These are phyloP conservation scores for Talaromyces atroroseus DNA, from an alignment of 2,329 filamentous ascomycete species.

Conservation along the genomic window DNA sequence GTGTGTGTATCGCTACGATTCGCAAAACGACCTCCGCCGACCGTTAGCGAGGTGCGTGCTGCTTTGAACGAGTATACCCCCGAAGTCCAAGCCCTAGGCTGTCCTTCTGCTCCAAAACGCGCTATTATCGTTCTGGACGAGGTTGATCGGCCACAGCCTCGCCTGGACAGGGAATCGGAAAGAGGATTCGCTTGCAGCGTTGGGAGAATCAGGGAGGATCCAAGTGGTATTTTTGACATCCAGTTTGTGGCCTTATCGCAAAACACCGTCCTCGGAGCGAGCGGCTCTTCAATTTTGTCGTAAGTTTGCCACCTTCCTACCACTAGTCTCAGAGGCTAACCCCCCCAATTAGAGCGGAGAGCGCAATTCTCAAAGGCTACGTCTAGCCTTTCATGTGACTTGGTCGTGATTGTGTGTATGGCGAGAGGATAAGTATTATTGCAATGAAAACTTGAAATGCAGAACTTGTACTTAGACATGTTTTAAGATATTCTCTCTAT, in stretches of 20 bases:
- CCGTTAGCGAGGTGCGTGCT: slow-evolving; percentile 5
- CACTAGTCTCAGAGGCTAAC: too few relatives aligned
- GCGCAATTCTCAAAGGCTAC: too few relatives aligned
- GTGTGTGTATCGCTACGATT: slow-evolving; percentile 15
- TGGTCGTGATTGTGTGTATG: too few relatives aligned
- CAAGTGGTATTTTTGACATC: slow-evolving; percentile 49
- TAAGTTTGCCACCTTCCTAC: too few relatives aligned
- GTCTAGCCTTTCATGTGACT: too few relatives aligned
- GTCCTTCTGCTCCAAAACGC: slow-evolving; percentile 14
- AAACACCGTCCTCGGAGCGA: slow-evolving; percentile 51
- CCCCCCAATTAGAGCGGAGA: too few relatives aligned
- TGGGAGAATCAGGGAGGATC: slow-evolving; percentile 38
- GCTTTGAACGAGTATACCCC: slow-evolving; percentile 15
- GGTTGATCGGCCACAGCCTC: slow-evolving; percentile 16
- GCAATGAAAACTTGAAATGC: too few relatives aligned
- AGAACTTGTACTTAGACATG: too few relatives aligned
- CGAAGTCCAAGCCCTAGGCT: slow-evolving; percentile 14
- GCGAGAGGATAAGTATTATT: too few relatives aligned
- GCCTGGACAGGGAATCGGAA: slow-evolving; percentile 13
- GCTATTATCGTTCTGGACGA: slow-evolving; percentile 16
- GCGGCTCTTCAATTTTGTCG: slow-evolving; percentile 26
- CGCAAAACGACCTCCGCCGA: slow-evolving; percentile 12
- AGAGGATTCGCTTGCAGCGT: slow-evolving; percentile 30
- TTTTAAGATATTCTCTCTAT: too few relatives aligned
- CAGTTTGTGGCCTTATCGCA: slow-evolving; percentile 51